Percentiles rank a stretch among this genome's conserved stretches.
Evolutionary conservation across 495 filamentous ascomycete genomes (phyloP).

Genomic region (Immersiella caudata): DNA sequence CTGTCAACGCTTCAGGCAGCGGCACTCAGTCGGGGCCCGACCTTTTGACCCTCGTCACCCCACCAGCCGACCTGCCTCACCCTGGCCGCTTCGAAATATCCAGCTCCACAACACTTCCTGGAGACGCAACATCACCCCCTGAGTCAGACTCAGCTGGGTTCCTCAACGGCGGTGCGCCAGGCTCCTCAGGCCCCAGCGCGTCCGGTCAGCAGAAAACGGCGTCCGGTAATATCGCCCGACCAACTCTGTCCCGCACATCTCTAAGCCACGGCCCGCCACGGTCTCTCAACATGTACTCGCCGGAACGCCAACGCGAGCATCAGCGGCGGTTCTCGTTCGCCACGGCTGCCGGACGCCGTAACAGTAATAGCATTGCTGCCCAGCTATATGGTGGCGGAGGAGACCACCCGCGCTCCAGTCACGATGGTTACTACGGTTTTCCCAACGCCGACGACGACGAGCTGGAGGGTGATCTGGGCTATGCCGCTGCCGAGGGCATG

Average conservation of each 20-base stretch:
- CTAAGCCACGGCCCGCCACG: conserved; percentile 41
- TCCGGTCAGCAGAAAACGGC: conserved; percentile 15
- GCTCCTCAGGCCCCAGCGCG: not conserved
- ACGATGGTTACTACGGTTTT: conserved; percentile 57
- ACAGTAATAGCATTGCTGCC: conserved; percentile 47
- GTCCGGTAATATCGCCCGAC: conserved; percentile 14
- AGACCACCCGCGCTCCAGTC: conserved; percentile 37
- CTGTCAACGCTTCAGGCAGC: conserved; percentile 60
- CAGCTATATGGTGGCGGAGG: conserved; percentile 41
- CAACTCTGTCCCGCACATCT: conserved; percentile 25
- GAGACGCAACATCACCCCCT: conserved; percentile 6
- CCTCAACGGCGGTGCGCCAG: conserved; percentile 13
- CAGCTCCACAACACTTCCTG: conserved; percentile 2
- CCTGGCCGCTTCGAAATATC: conserved; percentile 84
- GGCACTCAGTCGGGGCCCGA: conserved; percentile 51
- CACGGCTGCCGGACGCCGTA: conserved; percentile 38
- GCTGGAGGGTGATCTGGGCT: conserved; percentile 86
- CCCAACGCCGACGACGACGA: conserved; percentile 59
- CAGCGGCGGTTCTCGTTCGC: conserved; percentile 48
- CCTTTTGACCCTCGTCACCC: conserved; percentile 67
- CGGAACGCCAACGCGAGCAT: conserved; percentile 39
- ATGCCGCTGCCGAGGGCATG: conserved; percentile 90
- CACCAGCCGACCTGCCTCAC: conserved; percentile 70
- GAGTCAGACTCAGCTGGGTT: not conserved
- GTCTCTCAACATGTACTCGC: conserved; percentile 46